Evolutionary conservation across 1,284 basidiomycete species (phyloP).

Genomic region (Fomitopsis pinicola): DNA sequence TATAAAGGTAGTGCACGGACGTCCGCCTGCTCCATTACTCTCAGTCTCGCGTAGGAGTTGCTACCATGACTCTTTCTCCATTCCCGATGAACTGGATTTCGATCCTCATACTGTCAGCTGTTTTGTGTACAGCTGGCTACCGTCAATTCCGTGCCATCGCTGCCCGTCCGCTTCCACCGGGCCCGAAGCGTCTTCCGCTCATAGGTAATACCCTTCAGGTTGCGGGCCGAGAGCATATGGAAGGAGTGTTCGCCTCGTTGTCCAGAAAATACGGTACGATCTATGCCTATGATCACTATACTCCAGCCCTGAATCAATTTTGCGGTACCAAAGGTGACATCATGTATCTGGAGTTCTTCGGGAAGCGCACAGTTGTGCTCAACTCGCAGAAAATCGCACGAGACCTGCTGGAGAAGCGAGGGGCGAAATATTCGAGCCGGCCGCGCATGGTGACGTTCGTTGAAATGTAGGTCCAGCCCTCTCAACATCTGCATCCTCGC

Average conservation of each 20-base stretch:
- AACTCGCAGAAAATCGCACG: neutral
- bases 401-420: neutral
- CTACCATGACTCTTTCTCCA: too few relatives aligned
- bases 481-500: neutral
- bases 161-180: neutral
- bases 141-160: too few relatives aligned
- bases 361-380: neutral
- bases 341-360: neutral
- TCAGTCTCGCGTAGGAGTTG: too few relatives aligned
- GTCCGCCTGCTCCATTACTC: too few relatives aligned
- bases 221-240: neutral
- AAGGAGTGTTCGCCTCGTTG: neutral
- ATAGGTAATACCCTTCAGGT: neutral
- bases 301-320: too few relatives aligned
- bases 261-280: neutral
- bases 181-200: neutral
- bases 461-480: neutral
- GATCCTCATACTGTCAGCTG: too few relatives aligned
- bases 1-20: too few relatives aligned
- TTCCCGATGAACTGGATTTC: too few relatives aligned
- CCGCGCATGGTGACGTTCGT: neutral
- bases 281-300: neutral
- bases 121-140: too few relatives aligned
- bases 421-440: slow-evolving; percentile 11
- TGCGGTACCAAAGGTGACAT: neutral